Percentiles rank a stretch among this genome's conserved stretches.
These are phyloP conservation scores for Fusarium musae DNA, from an alignment of 2,329 filamentous ascomycete genomes.

Conservation along the genomic window DNA sequence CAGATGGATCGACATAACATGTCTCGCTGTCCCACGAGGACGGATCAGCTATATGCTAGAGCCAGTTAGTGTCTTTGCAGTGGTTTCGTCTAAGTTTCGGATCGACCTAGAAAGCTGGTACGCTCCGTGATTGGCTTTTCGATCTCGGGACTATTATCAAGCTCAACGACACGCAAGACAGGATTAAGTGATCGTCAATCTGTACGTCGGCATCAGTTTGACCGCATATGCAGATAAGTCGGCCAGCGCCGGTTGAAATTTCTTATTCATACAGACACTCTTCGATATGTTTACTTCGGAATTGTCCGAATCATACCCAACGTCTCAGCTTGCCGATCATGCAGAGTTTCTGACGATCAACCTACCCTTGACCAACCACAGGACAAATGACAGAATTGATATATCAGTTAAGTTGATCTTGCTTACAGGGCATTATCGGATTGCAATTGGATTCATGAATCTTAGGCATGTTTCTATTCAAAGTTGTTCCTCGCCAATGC, in stretches of 20 bases:
- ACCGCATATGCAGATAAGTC: background rate
- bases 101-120: slow-evolving; percentile 4
- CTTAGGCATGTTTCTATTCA: background rate
- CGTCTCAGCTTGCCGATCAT: slow-evolving; percentile 6
- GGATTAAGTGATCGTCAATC: slow-evolving; percentile 7
- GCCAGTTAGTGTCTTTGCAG: slow-evolving; percentile 11
- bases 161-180: slow-evolving; percentile 13
- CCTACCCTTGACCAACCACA: slow-evolving; percentile 12
- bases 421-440: background rate
- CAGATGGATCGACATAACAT: slow-evolving; percentile 21
- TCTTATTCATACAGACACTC: background rate
- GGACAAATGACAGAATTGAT: background rate
- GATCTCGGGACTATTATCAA: background rate
- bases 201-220: background rate
- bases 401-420: background rate
- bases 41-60: slow-evolving; percentile 7
- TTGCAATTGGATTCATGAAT: background rate
- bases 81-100: slow-evolving; percentile 26
- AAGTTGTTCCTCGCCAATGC: background rate
- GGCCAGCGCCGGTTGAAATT: background rate
- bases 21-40: slow-evolving; percentile 24
- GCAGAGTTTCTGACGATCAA: background rate
- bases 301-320: slow-evolving; percentile 8
- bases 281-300: background rate
- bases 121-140: slow-evolving; percentile 14